phyloP scores from a whole-genome alignment of 495 filamentous ascomycete genomes.

The Durotheca rogersii region DNA sequence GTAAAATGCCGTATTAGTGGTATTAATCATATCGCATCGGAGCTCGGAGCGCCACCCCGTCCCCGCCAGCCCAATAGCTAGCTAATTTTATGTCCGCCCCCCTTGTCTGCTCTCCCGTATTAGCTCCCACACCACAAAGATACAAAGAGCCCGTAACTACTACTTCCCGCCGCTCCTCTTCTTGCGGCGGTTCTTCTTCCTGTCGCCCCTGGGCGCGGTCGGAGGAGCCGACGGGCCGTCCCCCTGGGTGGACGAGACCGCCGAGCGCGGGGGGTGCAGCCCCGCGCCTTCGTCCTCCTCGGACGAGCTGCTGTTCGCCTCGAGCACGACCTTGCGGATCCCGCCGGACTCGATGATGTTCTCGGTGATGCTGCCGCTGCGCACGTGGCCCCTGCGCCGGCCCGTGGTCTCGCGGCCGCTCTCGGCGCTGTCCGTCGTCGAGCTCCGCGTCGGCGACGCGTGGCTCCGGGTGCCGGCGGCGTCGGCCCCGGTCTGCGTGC shows the following conservation, averaged over 20 bases:
- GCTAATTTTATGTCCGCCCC: too few species aligned
- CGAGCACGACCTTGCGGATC: conserved; percentile 80
- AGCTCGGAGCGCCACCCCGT: too few species aligned
- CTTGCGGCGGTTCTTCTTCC: conserved; percentile 28
- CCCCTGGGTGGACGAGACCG: conserved; percentile 5
- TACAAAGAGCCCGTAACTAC: too few species aligned
- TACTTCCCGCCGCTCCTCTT: conserved; percentile 20
- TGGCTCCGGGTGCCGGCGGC: conserved; percentile 11
- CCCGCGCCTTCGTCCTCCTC: conserved; percentile 38
- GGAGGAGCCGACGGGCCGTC: conserved; percentile 15
- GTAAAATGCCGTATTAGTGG: too few species aligned
- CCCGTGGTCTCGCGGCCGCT: conserved; percentile 16
- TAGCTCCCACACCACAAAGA: too few species aligned
- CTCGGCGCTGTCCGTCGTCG: conserved; percentile 18
- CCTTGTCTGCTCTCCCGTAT: too few species aligned
- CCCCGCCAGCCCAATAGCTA: too few species aligned
- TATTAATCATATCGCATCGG: too few species aligned
- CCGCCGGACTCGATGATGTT: conserved; percentile 80
- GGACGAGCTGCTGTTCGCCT: conserved; percentile 62
- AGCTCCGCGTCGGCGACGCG: conserved; percentile 33
- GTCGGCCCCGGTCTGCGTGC: conserved; percentile 20
- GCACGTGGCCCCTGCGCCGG: conserved; percentile 57
- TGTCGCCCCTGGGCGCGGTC: neutral
- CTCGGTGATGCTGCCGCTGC: conserved; percentile 87
- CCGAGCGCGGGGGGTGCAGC: neutral